Evolutionary conservation across 2,329 filamentous ascomycete species (phyloP).

Genomic region (Falciphora oryzae): DNA sequence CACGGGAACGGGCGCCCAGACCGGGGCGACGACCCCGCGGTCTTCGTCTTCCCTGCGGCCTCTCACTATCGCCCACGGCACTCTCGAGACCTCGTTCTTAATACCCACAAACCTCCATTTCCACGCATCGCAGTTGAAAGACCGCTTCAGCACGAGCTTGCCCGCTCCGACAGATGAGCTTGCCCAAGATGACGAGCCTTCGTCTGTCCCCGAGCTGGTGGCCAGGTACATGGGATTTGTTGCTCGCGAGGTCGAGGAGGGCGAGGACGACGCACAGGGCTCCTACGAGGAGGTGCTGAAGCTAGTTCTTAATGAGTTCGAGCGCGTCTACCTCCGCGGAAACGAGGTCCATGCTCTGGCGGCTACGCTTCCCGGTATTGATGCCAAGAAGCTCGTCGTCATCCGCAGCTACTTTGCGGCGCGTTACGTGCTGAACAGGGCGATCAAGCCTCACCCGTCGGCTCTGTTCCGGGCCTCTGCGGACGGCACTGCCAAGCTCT

Average conservation of each 20-base stretch:
- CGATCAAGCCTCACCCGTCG: constrained; percentile 89
- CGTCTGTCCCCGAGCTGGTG: constrained; percentile 86
- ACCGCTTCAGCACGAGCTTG: constrained; percentile 77
- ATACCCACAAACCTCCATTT: constrained; percentile 95
- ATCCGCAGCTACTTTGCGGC: constrained; percentile 90
- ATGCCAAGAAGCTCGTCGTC: constrained; percentile 84
- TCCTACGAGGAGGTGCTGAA: constrained; percentile 92
- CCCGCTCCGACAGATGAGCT: constrained; percentile 93
- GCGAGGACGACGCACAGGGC: constrained; percentile 81
- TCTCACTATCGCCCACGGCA: constrained; percentile 84
- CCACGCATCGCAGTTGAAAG: constrained; percentile 90
- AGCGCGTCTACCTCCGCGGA: constrained; percentile 86
- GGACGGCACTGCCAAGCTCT: constrained; percentile 77
- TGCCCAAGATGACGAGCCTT: constrained; percentile 98
- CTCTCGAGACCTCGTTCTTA: constrained; percentile 92
- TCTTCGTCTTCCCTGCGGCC: constrained; percentile 90
- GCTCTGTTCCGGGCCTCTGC: constrained; percentile 84
- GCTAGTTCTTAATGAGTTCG: constrained; percentile 90
- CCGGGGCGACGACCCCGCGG: constrained; percentile 93
- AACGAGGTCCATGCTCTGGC: constrained; percentile 95
- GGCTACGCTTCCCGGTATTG: constrained; percentile 80
- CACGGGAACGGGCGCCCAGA: constrained; percentile 76
- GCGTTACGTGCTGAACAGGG: constrained; percentile 73
- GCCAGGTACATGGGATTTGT: constrained; percentile 90
- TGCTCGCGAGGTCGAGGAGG: constrained; percentile 82